phyloP scores from a whole-genome alignment of 371 early-diverging fungal genomes.

The Mucor saturninus region DNA sequence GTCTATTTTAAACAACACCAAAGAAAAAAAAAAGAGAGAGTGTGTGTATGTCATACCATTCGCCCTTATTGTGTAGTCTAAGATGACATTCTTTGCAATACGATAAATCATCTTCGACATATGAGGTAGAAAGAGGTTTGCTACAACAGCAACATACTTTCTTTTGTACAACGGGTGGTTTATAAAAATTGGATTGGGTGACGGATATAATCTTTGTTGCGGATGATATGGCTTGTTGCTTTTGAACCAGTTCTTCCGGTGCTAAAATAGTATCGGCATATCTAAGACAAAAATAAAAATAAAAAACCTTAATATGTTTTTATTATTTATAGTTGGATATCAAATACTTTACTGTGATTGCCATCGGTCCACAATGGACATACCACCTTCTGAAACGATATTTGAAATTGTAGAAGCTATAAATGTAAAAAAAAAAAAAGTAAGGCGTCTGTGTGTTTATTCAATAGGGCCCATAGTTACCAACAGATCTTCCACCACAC shows the following conservation, averaged over 20 bases:
- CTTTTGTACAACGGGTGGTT: constrained; percentile 7
- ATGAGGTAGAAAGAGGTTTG: background rate
- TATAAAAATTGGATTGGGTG: constrained; percentile 29
- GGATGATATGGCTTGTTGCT: constrained; percentile 21
- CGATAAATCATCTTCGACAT: constrained; percentile 16
- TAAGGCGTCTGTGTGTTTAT: background rate
- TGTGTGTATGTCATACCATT: constrained; percentile 30
- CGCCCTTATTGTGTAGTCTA: constrained; percentile 36
- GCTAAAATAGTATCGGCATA: constrained; percentile 50
- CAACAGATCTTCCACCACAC: constrained; percentile 64
- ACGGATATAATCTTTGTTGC: constrained; percentile 31
- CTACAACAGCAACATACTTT: constrained; percentile 27
- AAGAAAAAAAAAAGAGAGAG: background rate
- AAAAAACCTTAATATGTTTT: background rate
- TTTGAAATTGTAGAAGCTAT: constrained; percentile 58
- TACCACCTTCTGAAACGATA: constrained; percentile 40
- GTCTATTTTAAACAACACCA: background rate
- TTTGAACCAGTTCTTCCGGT: constrained; percentile 27
- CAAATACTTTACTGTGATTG: constrained; percentile 40
- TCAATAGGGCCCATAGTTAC: constrained; percentile 30
- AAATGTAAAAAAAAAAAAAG: background rate
- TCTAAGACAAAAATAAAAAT: constrained; percentile 14
- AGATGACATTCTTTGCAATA: constrained; percentile 46
- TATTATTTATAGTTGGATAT: background rate
- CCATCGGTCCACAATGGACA: constrained; percentile 50